Evolutionary conservation across 768 basidiomycete genomes (phyloP).

Genomic region (Russula brevipes): DNA sequence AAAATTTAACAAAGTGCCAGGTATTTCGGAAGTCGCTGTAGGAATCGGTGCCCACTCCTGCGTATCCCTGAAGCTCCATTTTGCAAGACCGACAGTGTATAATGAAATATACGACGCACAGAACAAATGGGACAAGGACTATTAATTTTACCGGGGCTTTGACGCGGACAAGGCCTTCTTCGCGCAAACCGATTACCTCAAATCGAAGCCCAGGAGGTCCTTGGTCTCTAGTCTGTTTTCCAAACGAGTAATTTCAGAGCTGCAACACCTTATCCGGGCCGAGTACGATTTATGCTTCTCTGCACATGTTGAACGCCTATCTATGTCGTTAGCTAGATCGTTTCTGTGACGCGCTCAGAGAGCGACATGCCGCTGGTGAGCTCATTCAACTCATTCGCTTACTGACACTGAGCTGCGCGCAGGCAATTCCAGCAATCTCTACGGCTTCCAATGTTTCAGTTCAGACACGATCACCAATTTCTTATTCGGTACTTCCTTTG

Average conservation of each 20-base stretch:
- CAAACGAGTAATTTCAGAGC: constrained; percentile 33
- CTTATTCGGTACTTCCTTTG: constrained; percentile 36
- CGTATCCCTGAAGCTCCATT: constrained; percentile 7
- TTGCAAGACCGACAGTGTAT: constrained; percentile 5
- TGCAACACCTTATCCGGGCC: constrained; percentile 36
- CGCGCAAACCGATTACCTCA: constrained; percentile 33
- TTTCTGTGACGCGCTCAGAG: constrained; percentile 26
- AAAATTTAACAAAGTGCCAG: too few species aligned
- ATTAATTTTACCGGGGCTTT: constrained; percentile 37
- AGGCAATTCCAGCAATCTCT: constrained; percentile 33
- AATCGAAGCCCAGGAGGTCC: constrained; percentile 33
- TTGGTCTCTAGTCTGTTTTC: constrained; percentile 38
- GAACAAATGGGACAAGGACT: constrained; percentile 38
- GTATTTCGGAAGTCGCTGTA: too few species aligned
- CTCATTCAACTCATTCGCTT: not conserved
- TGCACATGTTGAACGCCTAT: not conserved
- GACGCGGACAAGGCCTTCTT: constrained; percentile 35
- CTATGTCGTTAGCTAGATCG: constrained; percentile 31
- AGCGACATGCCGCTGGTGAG: constrained; percentile 10
- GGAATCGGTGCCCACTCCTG: not conserved
- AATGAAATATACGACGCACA: constrained; percentile 17
- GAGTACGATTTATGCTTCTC: constrained; percentile 24
- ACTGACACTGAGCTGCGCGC: not conserved
- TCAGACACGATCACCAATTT: constrained; percentile 43
- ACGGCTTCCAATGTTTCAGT: constrained; percentile 40